phyloP scores from a whole-genome alignment of 2,329 filamentous ascomycete species.

The Huntiella bhutanensis region DNA sequence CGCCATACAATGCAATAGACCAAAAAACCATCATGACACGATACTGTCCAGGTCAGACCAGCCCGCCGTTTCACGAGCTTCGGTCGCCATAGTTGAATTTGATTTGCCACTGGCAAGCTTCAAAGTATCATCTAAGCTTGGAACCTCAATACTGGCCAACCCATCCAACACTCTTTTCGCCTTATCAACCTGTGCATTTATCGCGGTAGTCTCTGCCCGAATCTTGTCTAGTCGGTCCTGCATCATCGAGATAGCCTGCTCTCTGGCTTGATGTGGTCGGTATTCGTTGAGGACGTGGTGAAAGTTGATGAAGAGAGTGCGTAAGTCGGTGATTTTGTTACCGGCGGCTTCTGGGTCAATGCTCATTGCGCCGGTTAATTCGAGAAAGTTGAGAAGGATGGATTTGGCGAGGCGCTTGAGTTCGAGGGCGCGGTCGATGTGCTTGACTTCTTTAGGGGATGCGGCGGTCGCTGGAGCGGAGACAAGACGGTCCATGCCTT shows the following conservation, averaged over 20 bases:
- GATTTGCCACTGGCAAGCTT: neutral
- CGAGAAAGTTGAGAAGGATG: slow-evolving; percentile 72
- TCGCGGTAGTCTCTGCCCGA: slow-evolving; percentile 51
- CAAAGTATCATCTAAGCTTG: neutral
- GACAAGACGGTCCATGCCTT: slow-evolving; percentile 49
- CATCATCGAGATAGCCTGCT: slow-evolving; percentile 74
- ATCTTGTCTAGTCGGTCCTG: slow-evolving; percentile 61
- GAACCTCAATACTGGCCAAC: slow-evolving; percentile 33
- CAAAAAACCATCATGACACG: slow-evolving; percentile 1
- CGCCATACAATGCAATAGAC: neutral
- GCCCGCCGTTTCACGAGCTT: neutral
- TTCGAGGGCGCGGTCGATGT: slow-evolving; percentile 45
- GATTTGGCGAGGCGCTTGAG: slow-evolving; percentile 68
- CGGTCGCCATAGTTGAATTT: neutral
- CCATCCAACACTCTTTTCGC: slow-evolving; percentile 56
- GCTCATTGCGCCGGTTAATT: slow-evolving; percentile 55
- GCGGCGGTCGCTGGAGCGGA: slow-evolving; percentile 21
- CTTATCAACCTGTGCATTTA: slow-evolving; percentile 48
- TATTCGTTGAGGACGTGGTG: slow-evolving; percentile 91
- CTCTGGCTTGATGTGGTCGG: slow-evolving; percentile 76
- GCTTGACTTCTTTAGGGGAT: slow-evolving; percentile 29
- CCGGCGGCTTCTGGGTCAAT: slow-evolving; percentile 45
- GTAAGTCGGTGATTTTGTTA: slow-evolving; percentile 58
- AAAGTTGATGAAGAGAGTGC: slow-evolving; percentile 73
- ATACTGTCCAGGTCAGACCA: slow-evolving; percentile 3